Percentiles rank a stretch among this genome's conserved stretches.
These are phyloP conservation scores for Straminergon stramineum DNA, from an alignment of 225 moss, liverwort and hornwort species.

Conservation along the genomic window DNA sequence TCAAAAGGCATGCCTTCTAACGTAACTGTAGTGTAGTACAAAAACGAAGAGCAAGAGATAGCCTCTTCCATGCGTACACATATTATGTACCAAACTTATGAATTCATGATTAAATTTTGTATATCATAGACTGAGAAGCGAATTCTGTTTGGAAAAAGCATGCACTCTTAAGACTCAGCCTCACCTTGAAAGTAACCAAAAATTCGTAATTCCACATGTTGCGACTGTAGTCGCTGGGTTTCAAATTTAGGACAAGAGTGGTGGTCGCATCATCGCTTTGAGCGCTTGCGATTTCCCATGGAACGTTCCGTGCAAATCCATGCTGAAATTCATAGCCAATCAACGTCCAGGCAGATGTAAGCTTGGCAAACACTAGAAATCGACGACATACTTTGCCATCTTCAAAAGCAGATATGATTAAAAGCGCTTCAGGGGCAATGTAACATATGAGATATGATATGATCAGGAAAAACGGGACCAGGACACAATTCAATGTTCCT, in stretches of 20 bases:
- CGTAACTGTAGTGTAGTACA: neutral
- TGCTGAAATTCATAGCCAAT: constrained; percentile 47
- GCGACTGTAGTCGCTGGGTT: constrained; percentile 80
- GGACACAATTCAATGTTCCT: neutral
- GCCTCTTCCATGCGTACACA: neutral
- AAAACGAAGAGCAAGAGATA: neutral
- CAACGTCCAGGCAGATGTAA: neutral
- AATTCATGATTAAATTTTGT: neutral
- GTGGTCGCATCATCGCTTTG: constrained; percentile 53
- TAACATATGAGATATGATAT: neutral
- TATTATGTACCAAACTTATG: neutral
- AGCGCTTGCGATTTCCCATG: constrained; percentile 71
- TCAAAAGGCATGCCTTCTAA: neutral
- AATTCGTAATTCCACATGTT: constrained; percentile 81
- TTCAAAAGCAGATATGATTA: neutral
- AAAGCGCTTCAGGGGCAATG: neutral
- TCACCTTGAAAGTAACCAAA: constrained; percentile 63
- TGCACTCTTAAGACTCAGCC: neutral
- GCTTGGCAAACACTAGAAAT: neutral
- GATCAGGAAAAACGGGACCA: neutral
- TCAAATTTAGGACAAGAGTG: constrained; percentile 65
- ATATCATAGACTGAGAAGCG: neutral
- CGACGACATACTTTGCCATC: neutral
- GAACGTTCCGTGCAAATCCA: constrained; percentile 90
- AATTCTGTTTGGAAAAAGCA: neutral